These are phyloP conservation scores for Ophiostoma sp. DNA, from an alignment of 2,329 filamentous ascomycete genomes.

Conservation along the genomic window DNA sequence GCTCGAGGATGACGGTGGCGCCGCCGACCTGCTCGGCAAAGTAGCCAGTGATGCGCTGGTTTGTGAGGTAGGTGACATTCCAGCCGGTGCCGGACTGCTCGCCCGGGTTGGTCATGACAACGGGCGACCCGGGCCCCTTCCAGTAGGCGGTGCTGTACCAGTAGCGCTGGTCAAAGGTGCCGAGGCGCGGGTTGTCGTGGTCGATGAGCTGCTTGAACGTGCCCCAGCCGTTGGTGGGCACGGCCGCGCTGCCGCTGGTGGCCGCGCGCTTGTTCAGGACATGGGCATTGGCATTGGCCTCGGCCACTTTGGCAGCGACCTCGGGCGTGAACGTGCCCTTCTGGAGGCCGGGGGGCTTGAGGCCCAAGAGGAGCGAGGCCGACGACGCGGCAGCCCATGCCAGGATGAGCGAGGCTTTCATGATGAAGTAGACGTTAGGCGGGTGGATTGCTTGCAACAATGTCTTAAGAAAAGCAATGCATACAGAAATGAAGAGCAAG, in stretches of 20 bases:
- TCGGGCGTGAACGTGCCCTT: constrained; percentile 17
- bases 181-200: constrained; percentile 38
- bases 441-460: neutral
- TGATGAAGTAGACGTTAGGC: neutral
- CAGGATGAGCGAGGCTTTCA: neutral
- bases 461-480: neutral
- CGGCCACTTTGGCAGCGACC: constrained; percentile 16
- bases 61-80: constrained; percentile 24
- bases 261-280: neutral
- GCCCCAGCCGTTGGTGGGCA: constrained; percentile 24
- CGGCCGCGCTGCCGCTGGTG: neutral
- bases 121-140: constrained; percentile 38
- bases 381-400: neutral
- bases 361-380: neutral
- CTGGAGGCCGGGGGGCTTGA: constrained; percentile 10
- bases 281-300: constrained; percentile 12
- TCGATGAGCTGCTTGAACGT: constrained; percentile 41
- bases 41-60: constrained; percentile 54
- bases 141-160: constrained; percentile 41
- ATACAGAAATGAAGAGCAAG: neutral
- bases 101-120: constrained; percentile 39
- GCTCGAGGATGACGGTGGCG: constrained; percentile 40
- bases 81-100: constrained; percentile 31
- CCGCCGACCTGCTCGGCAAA: constrained; percentile 38
- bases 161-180: constrained; percentile 41